Percentiles rank a stretch among this genome's conserved stretches.
These are phyloP conservation scores for Pseudoturritis turrita DNA, from an alignment of 345 rosid species.

Conservation along the genomic window DNA sequence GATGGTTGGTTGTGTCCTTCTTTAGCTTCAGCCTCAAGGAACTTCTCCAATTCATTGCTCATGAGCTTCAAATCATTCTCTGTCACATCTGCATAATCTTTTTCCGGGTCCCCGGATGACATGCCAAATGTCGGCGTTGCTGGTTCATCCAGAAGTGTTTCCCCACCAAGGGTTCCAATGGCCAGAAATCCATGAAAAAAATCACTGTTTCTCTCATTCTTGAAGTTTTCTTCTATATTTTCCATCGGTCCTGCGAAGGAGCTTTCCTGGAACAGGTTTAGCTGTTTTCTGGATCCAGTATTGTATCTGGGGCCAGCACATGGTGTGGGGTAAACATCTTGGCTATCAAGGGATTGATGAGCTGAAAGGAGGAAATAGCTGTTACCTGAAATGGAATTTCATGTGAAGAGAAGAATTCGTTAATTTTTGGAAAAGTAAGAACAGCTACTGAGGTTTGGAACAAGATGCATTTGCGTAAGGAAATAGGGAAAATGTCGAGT, in stretches of 20 bases:
- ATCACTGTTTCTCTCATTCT: slow-evolving; percentile 46
- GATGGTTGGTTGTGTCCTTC: slow-evolving; percentile 59
- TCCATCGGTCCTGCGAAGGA: slow-evolving; percentile 33
- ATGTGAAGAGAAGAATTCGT: slow-evolving; percentile 16
- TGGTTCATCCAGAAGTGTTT: slow-evolving; percentile 44
- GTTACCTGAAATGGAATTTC: slow-evolving; percentile 50
- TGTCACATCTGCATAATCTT: slow-evolving; percentile 48
- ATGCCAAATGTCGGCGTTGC: slow-evolving; percentile 68
- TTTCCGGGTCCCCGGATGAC: slow-evolving; percentile 40
- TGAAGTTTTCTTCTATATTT: slow-evolving; percentile 21
- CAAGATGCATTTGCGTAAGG: background rate
- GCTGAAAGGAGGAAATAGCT: slow-evolving; percentile 50
- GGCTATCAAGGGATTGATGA: slow-evolving; percentile 44
- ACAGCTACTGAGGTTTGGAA: background rate
- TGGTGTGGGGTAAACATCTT: slow-evolving; percentile 35
- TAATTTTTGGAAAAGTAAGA: background rate
- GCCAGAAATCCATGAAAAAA: slow-evolving; percentile 77
- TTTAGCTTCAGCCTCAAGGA: slow-evolving; percentile 78
- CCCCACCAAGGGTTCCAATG: slow-evolving; percentile 85
- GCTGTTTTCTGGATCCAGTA: slow-evolving; percentile 29
- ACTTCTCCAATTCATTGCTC: slow-evolving; percentile 58
- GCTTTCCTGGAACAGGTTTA: slow-evolving; percentile 40
- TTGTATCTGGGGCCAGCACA: slow-evolving; percentile 41
- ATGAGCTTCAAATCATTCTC: slow-evolving; percentile 61
- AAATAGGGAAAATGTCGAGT: background rate